phyloP scores from a whole-genome alignment of 352 stramenopile genomes.

The Globisporangium carolinianum region DNA sequence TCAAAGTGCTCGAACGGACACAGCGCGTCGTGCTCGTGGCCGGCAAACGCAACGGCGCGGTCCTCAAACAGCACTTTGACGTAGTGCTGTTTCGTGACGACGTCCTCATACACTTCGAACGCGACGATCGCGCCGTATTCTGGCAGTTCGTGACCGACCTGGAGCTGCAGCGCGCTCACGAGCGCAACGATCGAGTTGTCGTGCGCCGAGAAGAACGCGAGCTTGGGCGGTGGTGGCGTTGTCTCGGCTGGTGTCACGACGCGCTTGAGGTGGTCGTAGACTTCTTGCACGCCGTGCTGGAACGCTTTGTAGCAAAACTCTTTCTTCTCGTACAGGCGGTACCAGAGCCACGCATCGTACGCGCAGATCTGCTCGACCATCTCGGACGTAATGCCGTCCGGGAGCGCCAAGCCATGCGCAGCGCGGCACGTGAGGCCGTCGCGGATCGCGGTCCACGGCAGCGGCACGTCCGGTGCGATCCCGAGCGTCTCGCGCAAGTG shows the following conservation, averaged over 20 bases:
- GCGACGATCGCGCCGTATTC: constrained; percentile 65
- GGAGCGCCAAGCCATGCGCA: constrained; percentile 53
- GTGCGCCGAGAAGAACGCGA: constrained; percentile 82
- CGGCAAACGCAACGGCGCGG: constrained; percentile 38
- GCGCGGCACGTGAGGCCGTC: constrained; percentile 60
- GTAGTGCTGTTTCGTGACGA: constrained; percentile 33
- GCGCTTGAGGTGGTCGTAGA: constrained; percentile 45
- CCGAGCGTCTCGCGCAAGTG: constrained; percentile 38
- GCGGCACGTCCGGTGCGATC: constrained; percentile 29
- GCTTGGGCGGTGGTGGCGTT: constrained; percentile 17
- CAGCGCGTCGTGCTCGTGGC: constrained; percentile 38
- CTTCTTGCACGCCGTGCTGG: constrained; percentile 47
- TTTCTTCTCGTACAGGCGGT: constrained; percentile 58
- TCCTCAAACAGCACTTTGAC: constrained; percentile 60
- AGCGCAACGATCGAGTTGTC: constrained; percentile 83
- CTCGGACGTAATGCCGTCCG: constrained; percentile 54
- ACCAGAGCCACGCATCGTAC: constrained; percentile 81
- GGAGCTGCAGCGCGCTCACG: constrained; percentile 56
- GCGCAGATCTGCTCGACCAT: constrained; percentile 50
- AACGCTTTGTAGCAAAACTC: constrained; percentile 59
- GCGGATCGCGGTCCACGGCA: constrained; percentile 73
- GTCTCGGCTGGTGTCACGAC: constrained; percentile 19
- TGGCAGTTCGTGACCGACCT: constrained; percentile 45
- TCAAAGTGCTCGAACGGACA: constrained; percentile 70
- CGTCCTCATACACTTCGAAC: constrained; percentile 65